A percentile compares a stretch with the other conserved stretches of the same genome.
Conservation (phyloP, 805 yeast species). For the Candida boidinii region DNA sequence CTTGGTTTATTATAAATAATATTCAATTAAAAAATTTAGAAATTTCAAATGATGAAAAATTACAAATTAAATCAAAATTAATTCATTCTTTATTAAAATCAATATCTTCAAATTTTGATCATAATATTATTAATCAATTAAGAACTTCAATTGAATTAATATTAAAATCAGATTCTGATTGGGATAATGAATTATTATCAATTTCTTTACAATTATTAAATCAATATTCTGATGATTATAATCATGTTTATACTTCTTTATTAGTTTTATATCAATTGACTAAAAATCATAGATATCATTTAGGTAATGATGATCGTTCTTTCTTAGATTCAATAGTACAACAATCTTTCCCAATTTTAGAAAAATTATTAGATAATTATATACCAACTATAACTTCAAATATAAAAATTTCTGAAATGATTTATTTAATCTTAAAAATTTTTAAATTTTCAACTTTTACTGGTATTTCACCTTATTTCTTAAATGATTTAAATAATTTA, state of each 20-base stretch:
- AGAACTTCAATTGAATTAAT: constrained; percentile 49
- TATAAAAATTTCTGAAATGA: constrained; percentile 49
- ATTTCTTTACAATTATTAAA: constrained; percentile 36
- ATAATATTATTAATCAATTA: constrained; percentile 44
- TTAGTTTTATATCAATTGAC: constrained; percentile 62
- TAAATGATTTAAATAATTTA: constrained; percentile 37
- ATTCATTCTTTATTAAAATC: constrained; percentile 46
- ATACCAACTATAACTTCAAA: constrained; percentile 16
- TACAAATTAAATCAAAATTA: constrained; percentile 53
- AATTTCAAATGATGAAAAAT: constrained; percentile 46
- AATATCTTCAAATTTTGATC: constrained; percentile 31
- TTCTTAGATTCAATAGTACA: constrained; percentile 45
- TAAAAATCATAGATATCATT: constrained; percentile 63
- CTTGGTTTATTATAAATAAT: constrained; percentile 43
- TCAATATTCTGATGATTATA: constrained; percentile 28
- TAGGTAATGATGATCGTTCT: constrained; percentile 38
- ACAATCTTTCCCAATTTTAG: constrained; percentile 55
- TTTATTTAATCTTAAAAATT: constrained; percentile 62
- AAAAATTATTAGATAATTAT: constrained; percentile 47
- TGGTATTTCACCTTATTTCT: constrained; percentile 58
- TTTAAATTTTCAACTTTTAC: constrained; percentile 70
- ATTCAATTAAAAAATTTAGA: constrained; percentile 14
- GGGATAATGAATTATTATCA: constrained; percentile 46
- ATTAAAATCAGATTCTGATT: constrained; percentile 33
- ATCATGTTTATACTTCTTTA: constrained; percentile 54